These are phyloP conservation scores for Curvularia eragrostidis DNA, from an alignment of 2,329 filamentous ascomycete genomes.

Conservation along the genomic window DNA sequence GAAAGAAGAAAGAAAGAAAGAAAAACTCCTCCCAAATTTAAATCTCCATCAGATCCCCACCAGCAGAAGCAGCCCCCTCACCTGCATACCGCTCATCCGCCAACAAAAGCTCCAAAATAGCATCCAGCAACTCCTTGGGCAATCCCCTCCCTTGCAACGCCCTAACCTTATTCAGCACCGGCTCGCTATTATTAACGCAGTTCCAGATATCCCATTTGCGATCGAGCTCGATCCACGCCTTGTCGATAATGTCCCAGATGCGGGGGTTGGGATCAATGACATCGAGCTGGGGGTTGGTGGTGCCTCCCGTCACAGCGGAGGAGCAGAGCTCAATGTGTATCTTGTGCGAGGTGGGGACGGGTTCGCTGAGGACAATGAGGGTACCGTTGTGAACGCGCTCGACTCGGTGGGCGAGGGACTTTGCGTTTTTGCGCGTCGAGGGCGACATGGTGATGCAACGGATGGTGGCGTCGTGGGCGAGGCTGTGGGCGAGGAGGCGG, in stretches of 20 bases:
- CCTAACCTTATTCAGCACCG: conserved; percentile 39
- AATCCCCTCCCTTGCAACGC: conserved; percentile 39
- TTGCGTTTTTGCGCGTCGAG: conserved; percentile 35
- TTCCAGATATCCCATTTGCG: conserved; percentile 45
- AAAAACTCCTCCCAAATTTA: not conserved
- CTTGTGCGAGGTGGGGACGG: conserved; percentile 30
- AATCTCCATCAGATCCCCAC: not conserved
- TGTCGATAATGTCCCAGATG: conserved; percentile 41
- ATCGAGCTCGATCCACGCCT: conserved; percentile 40
- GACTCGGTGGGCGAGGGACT: conserved; percentile 27
- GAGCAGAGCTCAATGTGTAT: conserved; percentile 37
- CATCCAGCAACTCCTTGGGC: conserved; percentile 39
- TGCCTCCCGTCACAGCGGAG: no score
- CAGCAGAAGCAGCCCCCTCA: conserved; percentile 7
- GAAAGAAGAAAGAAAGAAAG: not conserved
- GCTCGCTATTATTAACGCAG: conserved; percentile 35
- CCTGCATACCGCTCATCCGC: conserved; percentile 44
- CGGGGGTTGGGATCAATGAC: conserved; percentile 40
- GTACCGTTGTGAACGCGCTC: conserved; percentile 35
- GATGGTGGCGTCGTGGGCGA: conserved; percentile 21
- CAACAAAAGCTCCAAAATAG: conserved; percentile 44
- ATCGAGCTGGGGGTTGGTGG: conserved; percentile 39
- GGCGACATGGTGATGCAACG: conserved; percentile 35
- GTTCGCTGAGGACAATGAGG: conserved; percentile 28
- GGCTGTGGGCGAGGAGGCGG: conserved; percentile 41